Evolutionary conservation across 768 basidiomycete species (phyloP), one percentile per base, ranked within the genome.

Genomic region (Serendipita vermifera): DNA sequence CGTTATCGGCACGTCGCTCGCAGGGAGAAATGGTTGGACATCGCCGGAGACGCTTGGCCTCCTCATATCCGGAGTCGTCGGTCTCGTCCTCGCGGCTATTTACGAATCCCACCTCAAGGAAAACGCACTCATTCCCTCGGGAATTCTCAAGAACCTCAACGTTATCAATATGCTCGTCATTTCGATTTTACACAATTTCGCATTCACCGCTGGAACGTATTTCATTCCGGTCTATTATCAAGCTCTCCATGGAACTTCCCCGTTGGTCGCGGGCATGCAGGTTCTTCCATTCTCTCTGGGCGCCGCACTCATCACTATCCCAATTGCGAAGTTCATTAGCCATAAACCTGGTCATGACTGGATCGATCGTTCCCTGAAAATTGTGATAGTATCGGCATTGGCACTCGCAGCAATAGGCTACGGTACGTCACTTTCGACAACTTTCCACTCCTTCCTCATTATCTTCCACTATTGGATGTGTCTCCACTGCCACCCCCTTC

Each of bases 261-360:
- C 85, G 11, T 65, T 89, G 41, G 67, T 80, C 66, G 82, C 87
- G 58, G 88, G 86, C 7, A 65, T 87, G 20, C 77, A 79, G 64
- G 75, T 87, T 68, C 73, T 91, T 56, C 86, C 88, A 9, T 90
- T 88, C 71, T 86, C 88, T 48, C 77, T 90, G 54, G 88, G 87
- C 53, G 84, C 87, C 32, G 87, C 87, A 22, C 65, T 90, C 57
- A 83, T 87, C 38, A 89, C 88, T 9, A 81, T 91, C 73, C 86
- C 87, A 22, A 83, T 77, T 33, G 86, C 88, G n/a, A 86, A 85
- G 85, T 75, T 85, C 62, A 85, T 89, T 62, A 79, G 75, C 43
- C 79, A 77, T 59, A 78, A 75, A 46, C 39, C 41, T 9, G 46
- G 46, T 26, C 46, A 51, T 9, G 9, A 20, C 22, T 51, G 46